Conservation (phyloP, 2,329 filamentous ascomycete genomes). For the Epichloe sibirici region DNA sequence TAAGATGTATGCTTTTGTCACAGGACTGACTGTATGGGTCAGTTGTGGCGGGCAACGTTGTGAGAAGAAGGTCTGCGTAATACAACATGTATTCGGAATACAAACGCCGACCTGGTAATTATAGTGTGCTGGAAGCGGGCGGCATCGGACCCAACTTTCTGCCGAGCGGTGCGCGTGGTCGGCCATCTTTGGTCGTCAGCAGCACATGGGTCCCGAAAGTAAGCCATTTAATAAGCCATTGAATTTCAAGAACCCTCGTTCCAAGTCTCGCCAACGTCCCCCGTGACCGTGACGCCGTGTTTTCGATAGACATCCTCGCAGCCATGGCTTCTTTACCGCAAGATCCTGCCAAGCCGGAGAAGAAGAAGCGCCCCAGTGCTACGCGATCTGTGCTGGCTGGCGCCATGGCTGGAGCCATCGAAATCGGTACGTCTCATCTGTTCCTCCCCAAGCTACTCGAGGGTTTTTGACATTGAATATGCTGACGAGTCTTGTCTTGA, state of each 20-base stretch:
- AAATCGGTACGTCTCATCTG: conserved; percentile 55
- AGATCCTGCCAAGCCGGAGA: conserved; percentile 14
- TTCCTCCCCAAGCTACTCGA: not conserved
- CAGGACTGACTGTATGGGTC: conserved; percentile 32
- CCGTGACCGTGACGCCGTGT: not conserved
- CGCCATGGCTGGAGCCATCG: conserved; percentile 83
- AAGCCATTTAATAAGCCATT: not conserved
- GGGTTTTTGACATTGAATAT: not conserved
- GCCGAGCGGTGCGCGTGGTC: not conserved
- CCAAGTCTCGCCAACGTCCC: not conserved
- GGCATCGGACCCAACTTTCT: conserved; percentile 1
- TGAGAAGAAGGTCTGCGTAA: conserved; percentile 41
- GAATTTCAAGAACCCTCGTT: not conserved
- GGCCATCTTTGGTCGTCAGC: not conserved
- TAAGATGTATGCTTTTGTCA: conserved; percentile 23
- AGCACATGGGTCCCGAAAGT: not conserved
- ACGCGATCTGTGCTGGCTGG: conserved; percentile 86
- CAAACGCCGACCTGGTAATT: conserved; percentile 23
- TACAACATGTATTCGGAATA: conserved; percentile 28
- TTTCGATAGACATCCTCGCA: not conserved
- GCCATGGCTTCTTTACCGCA: conserved; percentile 19
- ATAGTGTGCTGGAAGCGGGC: not conserved
- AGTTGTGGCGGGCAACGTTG: conserved; percentile 33
- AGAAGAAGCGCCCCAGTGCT: conserved; percentile 53
- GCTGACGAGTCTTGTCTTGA: not conserved